A percentile compares a stretch with the other conserved stretches of the same genome.
Evolutionary conservation across 2,329 filamentous ascomycete species (phyloP).

Genomic region (Hymenotorrendiella dingleyae): DNA sequence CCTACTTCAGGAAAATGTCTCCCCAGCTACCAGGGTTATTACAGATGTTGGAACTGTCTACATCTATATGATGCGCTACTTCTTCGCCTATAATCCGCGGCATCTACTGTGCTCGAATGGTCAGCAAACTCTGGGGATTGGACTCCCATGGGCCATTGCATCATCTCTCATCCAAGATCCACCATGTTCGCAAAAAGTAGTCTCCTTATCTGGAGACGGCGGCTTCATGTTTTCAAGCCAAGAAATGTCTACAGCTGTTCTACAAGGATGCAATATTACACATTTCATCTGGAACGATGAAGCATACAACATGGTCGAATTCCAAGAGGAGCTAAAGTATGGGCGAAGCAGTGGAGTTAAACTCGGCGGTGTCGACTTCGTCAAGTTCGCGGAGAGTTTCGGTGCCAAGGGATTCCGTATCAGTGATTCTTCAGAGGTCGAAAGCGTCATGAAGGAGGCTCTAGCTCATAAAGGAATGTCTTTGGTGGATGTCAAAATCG

Average conservation of each 20-base stretch:
- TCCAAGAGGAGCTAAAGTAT: slow-evolving; percentile 45
- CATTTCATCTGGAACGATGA: slow-evolving; percentile 47
- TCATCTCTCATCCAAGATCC: slow-evolving; percentile 38
- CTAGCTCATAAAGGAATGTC: slow-evolving; percentile 37
- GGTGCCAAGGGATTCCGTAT: slow-evolving; percentile 41
- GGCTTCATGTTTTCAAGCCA: slow-evolving; percentile 45
- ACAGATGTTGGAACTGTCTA: slow-evolving; percentile 43
- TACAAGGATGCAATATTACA: slow-evolving; percentile 42
- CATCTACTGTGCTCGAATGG: slow-evolving; percentile 42
- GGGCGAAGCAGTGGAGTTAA: slow-evolving; percentile 39
- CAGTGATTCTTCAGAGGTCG: slow-evolving; percentile 34
- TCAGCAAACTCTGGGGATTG: slow-evolving; percentile 44
- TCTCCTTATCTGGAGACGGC: slow-evolving; percentile 41
- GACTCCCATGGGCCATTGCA: slow-evolving; percentile 43
- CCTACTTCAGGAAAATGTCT: slow-evolving; percentile 36
- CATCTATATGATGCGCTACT: slow-evolving; percentile 43
- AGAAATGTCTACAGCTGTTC: slow-evolving; percentile 41
- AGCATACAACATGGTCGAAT: slow-evolving; percentile 45
- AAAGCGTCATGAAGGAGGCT: slow-evolving; percentile 38
- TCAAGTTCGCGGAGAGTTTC: slow-evolving; percentile 41
- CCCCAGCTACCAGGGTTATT: slow-evolving; percentile 37
- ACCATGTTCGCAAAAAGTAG: slow-evolving; percentile 38
- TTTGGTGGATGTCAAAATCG: slow-evolving; percentile 42
- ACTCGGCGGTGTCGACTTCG: slow-evolving; percentile 42
- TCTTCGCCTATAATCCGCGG: slow-evolving; percentile 39